A percentile compares a stretch with the other conserved stretches of the same genome.
phyloP scores from a whole-genome alignment of 805 yeast genomes.

The Starmerella apicola region DNA sequence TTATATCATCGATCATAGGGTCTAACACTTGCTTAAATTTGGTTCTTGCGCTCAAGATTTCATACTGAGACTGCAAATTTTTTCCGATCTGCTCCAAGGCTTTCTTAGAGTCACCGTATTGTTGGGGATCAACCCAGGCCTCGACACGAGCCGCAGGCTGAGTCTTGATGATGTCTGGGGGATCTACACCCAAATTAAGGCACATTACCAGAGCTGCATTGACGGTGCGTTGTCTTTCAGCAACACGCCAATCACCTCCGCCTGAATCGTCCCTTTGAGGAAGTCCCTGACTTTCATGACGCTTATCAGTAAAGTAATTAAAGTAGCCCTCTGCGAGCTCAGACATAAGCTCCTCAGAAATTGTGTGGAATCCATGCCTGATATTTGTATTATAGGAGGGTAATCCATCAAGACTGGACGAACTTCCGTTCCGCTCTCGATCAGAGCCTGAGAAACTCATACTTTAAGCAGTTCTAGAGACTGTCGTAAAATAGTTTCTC shows the following conservation, averaged over 20 bases:
- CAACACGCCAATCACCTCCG: conserved; percentile 76
- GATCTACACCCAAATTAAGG: conserved; percentile 87
- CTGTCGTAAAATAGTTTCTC: too few species aligned
- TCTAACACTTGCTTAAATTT: conserved; percentile 84
- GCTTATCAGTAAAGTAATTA: conserved; percentile 79
- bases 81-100: conserved; percentile 89
- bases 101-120: conserved; percentile 71
- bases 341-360: conserved; percentile 21
- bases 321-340: conserved; percentile 42
- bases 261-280: conserved; percentile 45
- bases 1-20: conserved; percentile 91
- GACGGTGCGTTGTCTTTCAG: conserved; percentile 83
- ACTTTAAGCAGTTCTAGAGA: too few species aligned
- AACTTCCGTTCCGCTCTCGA: not conserved
- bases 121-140: conserved; percentile 85
- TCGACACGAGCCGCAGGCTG: conserved; percentile 86
- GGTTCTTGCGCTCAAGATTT: conserved; percentile 73
- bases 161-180: conserved; percentile 88
- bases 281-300: conserved; percentile 82
- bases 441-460: not conserved
- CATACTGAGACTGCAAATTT: conserved; percentile 75
- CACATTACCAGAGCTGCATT: conserved; percentile 87
- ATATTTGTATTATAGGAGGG: conserved; percentile 27
- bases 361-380: conserved; percentile 44
- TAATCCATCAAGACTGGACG: not conserved